phyloP scores from a whole-genome alignment of 257 asterid species.

The Capsicum chinense region DNA sequence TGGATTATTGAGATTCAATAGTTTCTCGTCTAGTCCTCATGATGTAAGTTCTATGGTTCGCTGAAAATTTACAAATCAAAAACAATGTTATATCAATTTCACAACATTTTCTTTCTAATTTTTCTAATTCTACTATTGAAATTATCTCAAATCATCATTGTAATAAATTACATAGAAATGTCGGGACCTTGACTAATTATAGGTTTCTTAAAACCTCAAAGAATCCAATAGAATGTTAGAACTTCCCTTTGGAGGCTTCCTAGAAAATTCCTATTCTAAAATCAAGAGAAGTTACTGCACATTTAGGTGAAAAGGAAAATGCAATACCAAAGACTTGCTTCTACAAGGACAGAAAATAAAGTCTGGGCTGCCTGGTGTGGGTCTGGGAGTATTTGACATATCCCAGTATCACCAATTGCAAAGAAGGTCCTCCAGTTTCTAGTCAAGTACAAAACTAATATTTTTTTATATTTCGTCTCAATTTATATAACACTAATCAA shows the following conservation, averaged over 20 bases:
- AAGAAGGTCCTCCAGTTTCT: not conserved
- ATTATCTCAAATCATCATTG: not conserved
- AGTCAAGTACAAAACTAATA: not conserved
- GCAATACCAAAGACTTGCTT: constrained; percentile 7
- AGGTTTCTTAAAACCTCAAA: not conserved
- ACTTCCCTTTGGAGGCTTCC: not conserved
- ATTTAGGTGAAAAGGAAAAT: constrained; percentile 23
- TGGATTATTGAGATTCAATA: not conserved
- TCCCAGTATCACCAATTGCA: constrained; percentile 45
- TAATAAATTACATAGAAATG: not conserved
- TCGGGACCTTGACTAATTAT: constrained; percentile 21
- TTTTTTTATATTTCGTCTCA: too few species aligned
- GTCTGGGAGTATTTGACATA: constrained; percentile 37
- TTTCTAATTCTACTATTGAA: not conserved
- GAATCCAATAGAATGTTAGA: not conserved
- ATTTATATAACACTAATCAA: too few species aligned
- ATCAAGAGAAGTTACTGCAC: not conserved
- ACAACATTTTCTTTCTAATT: not conserved
- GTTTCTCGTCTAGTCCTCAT: not conserved
- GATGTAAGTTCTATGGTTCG: not conserved
- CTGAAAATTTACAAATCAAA: not conserved
- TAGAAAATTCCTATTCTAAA: not conserved
- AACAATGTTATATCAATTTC: not conserved
- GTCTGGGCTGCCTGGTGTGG: constrained; percentile 10
- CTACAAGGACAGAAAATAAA: not conserved